Base-by-base conservation (phyloP, 106 monocot genomes). In the Acorus calamus region DNA sequence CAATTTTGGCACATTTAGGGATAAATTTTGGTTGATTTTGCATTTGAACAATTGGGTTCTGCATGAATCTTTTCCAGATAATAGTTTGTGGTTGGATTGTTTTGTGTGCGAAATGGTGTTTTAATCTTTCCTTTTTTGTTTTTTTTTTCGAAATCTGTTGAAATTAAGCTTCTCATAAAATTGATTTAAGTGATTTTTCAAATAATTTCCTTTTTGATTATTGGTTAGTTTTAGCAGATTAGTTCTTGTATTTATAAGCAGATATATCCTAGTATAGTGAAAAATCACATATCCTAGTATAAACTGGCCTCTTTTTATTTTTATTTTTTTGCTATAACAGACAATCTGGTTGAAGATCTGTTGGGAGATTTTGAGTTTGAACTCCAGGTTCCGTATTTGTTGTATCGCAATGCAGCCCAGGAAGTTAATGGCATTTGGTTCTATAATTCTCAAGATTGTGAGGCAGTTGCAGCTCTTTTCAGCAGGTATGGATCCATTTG, bases 351-450 rank as follows among this genome's bases (percentile, higher is more conserved):
- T 63, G 92, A 92, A 75, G 82, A 85, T 77, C 75, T 92, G 9
- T 79, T 92, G 56, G 82, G 92, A 28, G 92, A 88, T 80, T 92
- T 92, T 71, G 92, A 92, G 47, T 92, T 82, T 66, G 92, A 92
- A 73, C 84, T 92, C 44, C 92, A 92, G 44, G 73, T 76, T 47
- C 92, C 92, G 44, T 92, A 88, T 76, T 73, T 92, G 49, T 65
- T 92, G 49, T 92, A 92, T 52, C 67, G 88, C 47, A 92, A 88
- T 80, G 92, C 79, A 50, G 63, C 82, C 8, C 92, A 92, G 69
- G 92, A 92, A 74, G 88, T 92, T 52, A 88, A 92, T 75, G 92
- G 92, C 28, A 92, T 92, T 72, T 92, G 92, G 92, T 92, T 92
- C 66, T 92, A 92, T 63, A 92, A 92, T 46, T 67, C 83, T 28